A percentile compares a stretch with the other conserved stretches of the same genome.
Conservation (phyloP, 805 yeast species). For the Yamadazyma sp. region DNA sequence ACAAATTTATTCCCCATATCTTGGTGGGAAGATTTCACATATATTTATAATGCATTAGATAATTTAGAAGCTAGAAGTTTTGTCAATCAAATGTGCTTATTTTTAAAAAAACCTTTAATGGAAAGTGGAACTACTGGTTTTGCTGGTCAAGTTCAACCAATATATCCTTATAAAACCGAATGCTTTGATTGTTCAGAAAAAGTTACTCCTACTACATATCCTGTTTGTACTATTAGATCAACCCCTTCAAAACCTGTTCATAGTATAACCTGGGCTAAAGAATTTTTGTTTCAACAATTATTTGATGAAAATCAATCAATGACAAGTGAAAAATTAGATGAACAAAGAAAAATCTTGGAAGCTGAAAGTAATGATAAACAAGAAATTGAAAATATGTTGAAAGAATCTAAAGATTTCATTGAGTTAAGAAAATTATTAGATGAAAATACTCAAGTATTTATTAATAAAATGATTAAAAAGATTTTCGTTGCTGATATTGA, state of each 20-base stretch:
- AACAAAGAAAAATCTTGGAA: slow-evolving; percentile 16
- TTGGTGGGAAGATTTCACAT: slow-evolving; percentile 73
- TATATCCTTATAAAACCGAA: slow-evolving; percentile 75
- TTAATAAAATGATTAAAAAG: slow-evolving; percentile 49
- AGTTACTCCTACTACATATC: slow-evolving; percentile 85
- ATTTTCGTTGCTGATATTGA: slow-evolving; percentile 75
- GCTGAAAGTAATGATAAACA: slow-evolving; percentile 60
- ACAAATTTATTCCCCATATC: slow-evolving; percentile 61
- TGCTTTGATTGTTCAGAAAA: slow-evolving; percentile 92
- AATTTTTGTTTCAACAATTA: slow-evolving; percentile 77
- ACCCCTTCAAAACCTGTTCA: slow-evolving; percentile 97
- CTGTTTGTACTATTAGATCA: slow-evolving; percentile 95
- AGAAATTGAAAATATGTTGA: slow-evolving; percentile 61
- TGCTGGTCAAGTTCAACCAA: slow-evolving; percentile 92
- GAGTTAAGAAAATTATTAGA: slow-evolving; percentile 25
- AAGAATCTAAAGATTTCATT: slow-evolving; percentile 64
- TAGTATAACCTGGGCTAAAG: slow-evolving; percentile 97
- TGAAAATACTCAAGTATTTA: slow-evolving; percentile 14
- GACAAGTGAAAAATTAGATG: slow-evolving; percentile 22
- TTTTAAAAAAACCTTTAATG: slow-evolving; percentile 70
- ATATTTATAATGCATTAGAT: slow-evolving; percentile 90
- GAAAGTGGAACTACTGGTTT: slow-evolving; percentile 96
- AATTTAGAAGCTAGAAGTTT: slow-evolving; percentile 89
- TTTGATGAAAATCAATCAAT: slow-evolving; percentile 50
- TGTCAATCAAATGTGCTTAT: slow-evolving; percentile 80